Evolutionary conservation across 225 moss, liverwort and hornwort species (phyloP).

Genomic region (Marchantia paleacea): DNA sequence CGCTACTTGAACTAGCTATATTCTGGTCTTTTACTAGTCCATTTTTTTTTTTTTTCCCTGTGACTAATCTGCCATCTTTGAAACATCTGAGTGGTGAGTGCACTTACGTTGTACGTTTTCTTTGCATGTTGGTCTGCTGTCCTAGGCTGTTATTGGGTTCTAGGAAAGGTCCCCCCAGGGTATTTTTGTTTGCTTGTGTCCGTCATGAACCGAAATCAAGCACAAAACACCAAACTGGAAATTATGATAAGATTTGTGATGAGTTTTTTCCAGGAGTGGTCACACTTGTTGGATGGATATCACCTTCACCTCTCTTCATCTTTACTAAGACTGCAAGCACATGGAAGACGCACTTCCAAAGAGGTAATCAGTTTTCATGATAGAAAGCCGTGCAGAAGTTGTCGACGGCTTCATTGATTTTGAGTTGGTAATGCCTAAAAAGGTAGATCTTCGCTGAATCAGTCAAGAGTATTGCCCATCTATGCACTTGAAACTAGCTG

Average conservation of each 20-base stretch:
- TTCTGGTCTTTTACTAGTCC: not conserved
- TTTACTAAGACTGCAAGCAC: slow-evolving; percentile 20
- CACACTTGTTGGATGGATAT: slow-evolving; percentile 14
- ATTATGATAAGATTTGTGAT: slow-evolving; percentile 19
- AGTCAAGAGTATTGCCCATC: not conserved
- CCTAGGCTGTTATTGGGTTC: not conserved
- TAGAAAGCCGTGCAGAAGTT: slow-evolving; percentile 3
- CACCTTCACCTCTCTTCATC: slow-evolving; percentile 15
- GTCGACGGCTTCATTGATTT: not conserved
- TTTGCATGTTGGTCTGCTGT: not conserved
- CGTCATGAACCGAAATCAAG: not conserved
- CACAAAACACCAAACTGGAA: not conserved
- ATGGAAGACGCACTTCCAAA: slow-evolving; percentile 15
- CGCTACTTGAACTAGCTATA: slow-evolving; percentile 16
- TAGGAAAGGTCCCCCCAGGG: not conserved
- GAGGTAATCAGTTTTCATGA: slow-evolving; percentile 18
- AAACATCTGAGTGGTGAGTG: not conserved
- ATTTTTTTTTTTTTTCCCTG: not conserved
- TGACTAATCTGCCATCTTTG: not conserved
- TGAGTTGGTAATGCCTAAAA: not conserved
- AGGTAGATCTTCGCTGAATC: not conserved
- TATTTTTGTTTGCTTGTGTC: not conserved
- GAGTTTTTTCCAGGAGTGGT: slow-evolving; percentile 17
- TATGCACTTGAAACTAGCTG: not conserved
- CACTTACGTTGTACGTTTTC: not conserved